phyloP scores from a whole-genome alignment of 2,329 filamentous ascomycete species.

The Colletotrichum neosansevieriae region DNA sequence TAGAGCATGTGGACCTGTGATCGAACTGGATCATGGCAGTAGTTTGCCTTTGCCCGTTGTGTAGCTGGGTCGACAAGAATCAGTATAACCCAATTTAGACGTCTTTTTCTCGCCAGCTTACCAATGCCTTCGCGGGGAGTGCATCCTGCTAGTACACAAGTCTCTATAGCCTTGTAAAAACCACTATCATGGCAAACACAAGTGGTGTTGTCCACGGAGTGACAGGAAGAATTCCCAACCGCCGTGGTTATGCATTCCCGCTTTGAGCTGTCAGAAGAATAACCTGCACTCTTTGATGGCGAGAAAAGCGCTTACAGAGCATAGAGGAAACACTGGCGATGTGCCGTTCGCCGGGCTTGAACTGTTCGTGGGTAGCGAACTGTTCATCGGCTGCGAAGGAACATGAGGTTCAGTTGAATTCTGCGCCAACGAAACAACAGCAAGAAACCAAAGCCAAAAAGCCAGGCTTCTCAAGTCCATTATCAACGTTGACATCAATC shows the following conservation, averaged over 20 bases:
- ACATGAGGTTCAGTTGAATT: neutral
- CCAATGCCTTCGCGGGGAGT: constrained; percentile 10
- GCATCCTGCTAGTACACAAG: constrained; percentile 12
- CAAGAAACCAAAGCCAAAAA: neutral
- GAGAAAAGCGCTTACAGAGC: neutral
- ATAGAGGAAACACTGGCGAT: neutral
- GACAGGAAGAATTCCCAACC: neutral
- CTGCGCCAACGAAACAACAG: neutral
- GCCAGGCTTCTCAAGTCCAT: constrained; percentile 1
- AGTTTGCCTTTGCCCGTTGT: constrained; percentile 19
- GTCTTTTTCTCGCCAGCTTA: neutral
- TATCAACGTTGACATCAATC: neutral
- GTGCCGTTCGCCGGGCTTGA: constrained; percentile 1
- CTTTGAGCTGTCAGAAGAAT: neutral
- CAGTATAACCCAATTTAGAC: neutral
- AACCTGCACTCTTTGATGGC: neutral
- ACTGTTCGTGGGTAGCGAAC: neutral
- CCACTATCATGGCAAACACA: constrained; percentile 12
- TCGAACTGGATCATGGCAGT: constrained; percentile 12
- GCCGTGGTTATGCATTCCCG: neutral
- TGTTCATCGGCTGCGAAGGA: neutral
- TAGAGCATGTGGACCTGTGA: constrained; percentile 11
- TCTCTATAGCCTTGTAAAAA: constrained; percentile 13
- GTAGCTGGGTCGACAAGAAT: neutral
- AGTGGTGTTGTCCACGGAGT: constrained; percentile 9